A percentile compares a stretch with the other conserved stretches of the same genome.
phyloP scores from a whole-genome alignment of 2,329 filamentous ascomycete genomes.

The Clonostachys rosea region DNA sequence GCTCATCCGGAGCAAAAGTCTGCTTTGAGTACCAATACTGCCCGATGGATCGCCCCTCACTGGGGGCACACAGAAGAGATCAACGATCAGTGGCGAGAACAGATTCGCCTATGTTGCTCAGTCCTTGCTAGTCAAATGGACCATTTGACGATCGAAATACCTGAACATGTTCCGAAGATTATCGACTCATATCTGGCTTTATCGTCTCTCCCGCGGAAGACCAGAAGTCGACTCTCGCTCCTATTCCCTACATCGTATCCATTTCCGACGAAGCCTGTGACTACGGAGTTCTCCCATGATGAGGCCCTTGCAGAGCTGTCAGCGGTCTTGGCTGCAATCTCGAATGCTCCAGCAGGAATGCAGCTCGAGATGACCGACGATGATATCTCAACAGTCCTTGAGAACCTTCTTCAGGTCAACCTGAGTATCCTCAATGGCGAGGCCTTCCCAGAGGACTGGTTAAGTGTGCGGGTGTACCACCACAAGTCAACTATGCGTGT shows the following conservation, averaged over 20 bases:
- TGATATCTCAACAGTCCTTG: slow-evolving; percentile 70
- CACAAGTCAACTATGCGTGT: slow-evolving; percentile 86
- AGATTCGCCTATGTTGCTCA: slow-evolving; percentile 89
- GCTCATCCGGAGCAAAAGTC: slow-evolving; percentile 70
- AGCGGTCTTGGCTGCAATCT: slow-evolving; percentile 77
- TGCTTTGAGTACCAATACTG: slow-evolving; percentile 73
- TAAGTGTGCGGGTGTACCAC: slow-evolving; percentile 90
- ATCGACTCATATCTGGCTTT: slow-evolving; percentile 84
- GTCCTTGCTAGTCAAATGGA: slow-evolving; percentile 83
- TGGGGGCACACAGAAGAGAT: slow-evolving; percentile 76
- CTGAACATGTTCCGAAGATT: slow-evolving; percentile 86
- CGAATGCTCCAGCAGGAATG: slow-evolving; percentile 66
- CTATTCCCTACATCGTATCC: slow-evolving; percentile 89
- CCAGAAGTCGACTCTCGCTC: slow-evolving; percentile 70
- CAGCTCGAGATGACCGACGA: slow-evolving; percentile 70
- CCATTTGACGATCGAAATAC: slow-evolving; percentile 73
- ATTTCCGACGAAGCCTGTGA: slow-evolving; percentile 70
- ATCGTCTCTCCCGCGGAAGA: slow-evolving; percentile 45
- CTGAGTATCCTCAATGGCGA: slow-evolving; percentile 86
- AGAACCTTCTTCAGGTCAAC: slow-evolving; percentile 77
- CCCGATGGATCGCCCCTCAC: slow-evolving; percentile 87
- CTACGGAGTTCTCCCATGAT: slow-evolving; percentile 63
- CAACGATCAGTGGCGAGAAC: slow-evolving; percentile 84
- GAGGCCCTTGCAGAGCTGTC: slow-evolving; percentile 87
- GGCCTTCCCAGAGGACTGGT: slow-evolving; percentile 84